These are phyloP conservation scores for Sporothrix sp. DNA, from an alignment of 2,329 filamentous ascomycete species.

Conservation along the genomic window DNA sequence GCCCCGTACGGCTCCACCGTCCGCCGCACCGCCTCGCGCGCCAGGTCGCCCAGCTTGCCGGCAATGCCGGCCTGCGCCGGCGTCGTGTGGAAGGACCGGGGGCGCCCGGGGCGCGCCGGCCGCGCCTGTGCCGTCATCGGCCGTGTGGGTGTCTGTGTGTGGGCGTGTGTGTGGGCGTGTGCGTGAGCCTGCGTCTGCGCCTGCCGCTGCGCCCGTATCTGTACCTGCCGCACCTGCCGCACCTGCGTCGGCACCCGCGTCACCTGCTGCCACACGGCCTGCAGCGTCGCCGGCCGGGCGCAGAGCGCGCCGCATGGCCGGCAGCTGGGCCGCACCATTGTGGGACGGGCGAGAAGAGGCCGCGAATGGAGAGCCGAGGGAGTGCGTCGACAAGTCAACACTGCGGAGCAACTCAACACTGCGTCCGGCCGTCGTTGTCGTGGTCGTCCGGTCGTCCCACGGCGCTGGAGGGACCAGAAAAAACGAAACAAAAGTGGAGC, in stretches of 20 bases:
- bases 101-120: background rate
- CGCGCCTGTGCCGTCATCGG: background rate
- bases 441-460: too few species aligned
- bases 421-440: too few species aligned
- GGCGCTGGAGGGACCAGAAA: too few species aligned
- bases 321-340: constrained; percentile 43
- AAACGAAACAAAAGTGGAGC: too few species aligned
- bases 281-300: constrained; percentile 11
- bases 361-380: background rate
- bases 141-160: background rate
- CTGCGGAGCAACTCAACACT: too few species aligned
- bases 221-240: background rate
- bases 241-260: background rate
- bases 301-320: constrained; percentile 30
- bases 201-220: background rate
- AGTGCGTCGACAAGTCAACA: too few species aligned
- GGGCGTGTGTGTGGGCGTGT: background rate
- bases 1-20: constrained; percentile 51
- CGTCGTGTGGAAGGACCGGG: constrained; percentile 12
- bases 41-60: constrained; percentile 16
- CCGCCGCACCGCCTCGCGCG: constrained; percentile 16
- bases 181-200: background rate
- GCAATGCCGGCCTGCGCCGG: constrained; percentile 7
- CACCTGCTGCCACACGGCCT: background rate
- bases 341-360: background rate